Evolutionary conservation across 257 asterid genomes (phyloP), one percentile per base, ranked within the genome.

Genomic region (Penstemon davidsonii): DNA sequence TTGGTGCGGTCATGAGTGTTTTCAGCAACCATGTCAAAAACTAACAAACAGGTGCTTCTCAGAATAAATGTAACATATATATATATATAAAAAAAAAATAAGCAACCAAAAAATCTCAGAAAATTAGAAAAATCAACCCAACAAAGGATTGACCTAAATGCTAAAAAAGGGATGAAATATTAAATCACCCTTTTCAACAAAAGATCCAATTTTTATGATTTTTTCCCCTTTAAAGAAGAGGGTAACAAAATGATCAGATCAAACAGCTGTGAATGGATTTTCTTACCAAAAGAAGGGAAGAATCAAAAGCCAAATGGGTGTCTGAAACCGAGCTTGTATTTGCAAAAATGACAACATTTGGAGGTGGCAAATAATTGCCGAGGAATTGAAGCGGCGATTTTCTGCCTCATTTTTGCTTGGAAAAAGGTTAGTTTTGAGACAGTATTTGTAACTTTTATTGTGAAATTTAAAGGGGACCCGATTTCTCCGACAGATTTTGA

Each of bases 281-380:
- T 74, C 85, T 74, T 75, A 51, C 68, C 75, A 25, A 60, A 68
- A 45, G 50, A 66, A 66, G 78, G 82, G 88, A 74, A 79, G 87
- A 85, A 86, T 80, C 81, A 75, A 75, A 71, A 56, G 53, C 55
- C 74, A 76, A 80, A 79, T 55, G 83, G 84, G 75, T 71, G 68
- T 67, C 72, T 43, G 82, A 77, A 61, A 19, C 66, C 68, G 73
- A 61, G 60, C 55, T 74, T 75, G 78, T 71, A 75, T 55, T 47
- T n/a, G 69, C 33, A 64, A 68, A 66, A 60, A 40, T 60, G 71
- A 54, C 40, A 25, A 60, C 56, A 55, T 40, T 42, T 50, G 62
- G 43, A n/a, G 70, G 75, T 58, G 80, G 84, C 74, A 66, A 71
- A 64, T 58, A 78, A 73, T 71, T 70, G 75, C 76, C 78, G 76